These are phyloP conservation scores for Monilinia polystroma DNA, from an alignment of 2,329 filamentous ascomycete genomes.

Conservation along the genomic window DNA sequence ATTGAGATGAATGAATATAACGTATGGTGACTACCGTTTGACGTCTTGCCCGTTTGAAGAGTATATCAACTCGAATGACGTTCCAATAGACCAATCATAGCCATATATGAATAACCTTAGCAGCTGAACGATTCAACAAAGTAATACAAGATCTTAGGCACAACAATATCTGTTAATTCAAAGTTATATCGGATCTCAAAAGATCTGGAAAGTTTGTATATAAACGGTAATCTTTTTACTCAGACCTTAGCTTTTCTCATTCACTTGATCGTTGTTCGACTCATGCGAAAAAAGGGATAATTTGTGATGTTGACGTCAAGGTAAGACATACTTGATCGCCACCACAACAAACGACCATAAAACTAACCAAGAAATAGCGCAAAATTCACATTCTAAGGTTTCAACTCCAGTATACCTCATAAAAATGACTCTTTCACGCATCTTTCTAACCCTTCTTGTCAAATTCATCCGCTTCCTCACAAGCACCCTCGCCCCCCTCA, in stretches of 20 bases:
- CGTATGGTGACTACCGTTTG: not conserved
- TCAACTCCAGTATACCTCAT: not conserved
- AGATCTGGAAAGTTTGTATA: not conserved
- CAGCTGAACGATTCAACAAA: not conserved
- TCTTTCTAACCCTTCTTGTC: conserved; percentile 14
- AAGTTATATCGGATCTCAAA: not conserved
- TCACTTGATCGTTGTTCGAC: not conserved
- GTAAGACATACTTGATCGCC: not conserved
- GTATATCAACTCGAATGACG: not conserved
- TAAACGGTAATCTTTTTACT: not conserved
- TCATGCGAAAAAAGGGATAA: not conserved
- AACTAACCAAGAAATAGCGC: not conserved
- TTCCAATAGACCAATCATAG: not conserved
- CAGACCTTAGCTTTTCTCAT: not conserved
- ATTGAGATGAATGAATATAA: not conserved
- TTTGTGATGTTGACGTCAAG: not conserved
- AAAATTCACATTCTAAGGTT: not conserved
- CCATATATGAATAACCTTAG: not conserved
- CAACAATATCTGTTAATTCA: not conserved
- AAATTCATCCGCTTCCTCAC: conserved; percentile 18
- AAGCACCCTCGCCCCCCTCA: conserved; percentile 10
- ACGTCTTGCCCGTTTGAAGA: not conserved
- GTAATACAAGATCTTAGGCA: not conserved
- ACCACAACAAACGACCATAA: not conserved
- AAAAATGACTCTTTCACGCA: conserved; percentile 13